Evolutionary conservation across 805 yeast species (phyloP), one percentile per base, ranked within the genome.

Genomic region (Wickerhamiella alocasiicola): DNA sequence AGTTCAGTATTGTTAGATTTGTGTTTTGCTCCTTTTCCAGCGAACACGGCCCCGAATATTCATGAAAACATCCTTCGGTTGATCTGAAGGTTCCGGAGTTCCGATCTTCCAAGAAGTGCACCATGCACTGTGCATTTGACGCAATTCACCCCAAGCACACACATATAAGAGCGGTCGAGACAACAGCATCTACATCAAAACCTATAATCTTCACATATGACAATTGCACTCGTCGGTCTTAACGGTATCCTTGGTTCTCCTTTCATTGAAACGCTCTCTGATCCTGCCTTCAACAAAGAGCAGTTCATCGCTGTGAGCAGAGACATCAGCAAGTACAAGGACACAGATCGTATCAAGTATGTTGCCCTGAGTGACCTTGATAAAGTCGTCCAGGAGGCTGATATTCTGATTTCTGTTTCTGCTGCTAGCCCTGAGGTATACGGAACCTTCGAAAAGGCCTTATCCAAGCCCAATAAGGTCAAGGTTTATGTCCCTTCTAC

Each of bases 401-500:
- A 23, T 12, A 16, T 23, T 12, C 19, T 33, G 11, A 33, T 33
- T 23, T 19, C 16, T 2, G 27, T 33, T 12, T 17, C 13, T 13
- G 27, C 20, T 6, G 20, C 36, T n/a, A 31, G 6, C 25, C 36
- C 36, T 15, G 28, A 21, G 4, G 26, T 24, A 16, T 33, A 19
- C 13, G 19, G 16, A 2, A n/a, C 24, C 2, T 21, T 33, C 6
- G 21, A 23, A n/a, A 9, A 33, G 9, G 15, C 25, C n/a, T n/a
- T 33, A 7, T 21, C 27, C 13, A 20, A 20, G n/a, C 20, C 36
- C 19, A 33, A 33, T 9, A 33, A 33, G 7, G 25, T 33, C 12
- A 33, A 33, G 36, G 18, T 33, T n/a, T 33, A 33, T 13, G 13
- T 33, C 24, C 26, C 36, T 2, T 20, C 29, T 5, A 20, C 36